phyloP scores from a whole-genome alignment of 768 basidiomycete genomes.

The Boletus barrowsii region DNA sequence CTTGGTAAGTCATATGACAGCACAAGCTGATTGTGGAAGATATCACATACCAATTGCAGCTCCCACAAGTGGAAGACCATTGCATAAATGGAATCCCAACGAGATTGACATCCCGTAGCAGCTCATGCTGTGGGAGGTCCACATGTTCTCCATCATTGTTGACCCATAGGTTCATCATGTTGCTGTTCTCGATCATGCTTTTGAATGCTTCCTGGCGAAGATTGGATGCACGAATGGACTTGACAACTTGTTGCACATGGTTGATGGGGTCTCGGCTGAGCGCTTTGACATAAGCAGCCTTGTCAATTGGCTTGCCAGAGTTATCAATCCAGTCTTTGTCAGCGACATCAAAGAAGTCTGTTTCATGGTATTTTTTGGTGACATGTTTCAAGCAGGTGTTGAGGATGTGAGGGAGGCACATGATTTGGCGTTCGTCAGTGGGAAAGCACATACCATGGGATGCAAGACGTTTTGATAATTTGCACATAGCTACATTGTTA shows the following conservation, averaged over 20 bases:
- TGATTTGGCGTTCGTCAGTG: not conserved
- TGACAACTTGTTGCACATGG: not conserved
- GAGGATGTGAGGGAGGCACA: not conserved
- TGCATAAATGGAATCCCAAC: not conserved
- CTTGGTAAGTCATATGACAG: not conserved
- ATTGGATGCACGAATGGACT: not conserved
- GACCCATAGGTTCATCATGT: not conserved
- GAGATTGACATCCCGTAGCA: not conserved
- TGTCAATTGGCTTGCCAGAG: not conserved
- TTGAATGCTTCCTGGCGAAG: not conserved
- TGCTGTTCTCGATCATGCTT: not conserved
- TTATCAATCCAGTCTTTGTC: not conserved
- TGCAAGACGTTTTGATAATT: not conserved
- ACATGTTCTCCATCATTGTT: not conserved
- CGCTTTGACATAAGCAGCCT: not conserved
- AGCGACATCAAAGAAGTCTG: not conserved
- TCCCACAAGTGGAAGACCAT: not conserved
- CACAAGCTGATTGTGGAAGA: too few relatives aligned
- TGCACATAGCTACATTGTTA: not conserved
- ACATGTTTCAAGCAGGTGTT: not conserved
- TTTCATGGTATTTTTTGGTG: not conserved
- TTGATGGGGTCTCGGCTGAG: not conserved
- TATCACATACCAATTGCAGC: not conserved
- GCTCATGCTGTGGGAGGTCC: not conserved
- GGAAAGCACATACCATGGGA: not conserved